Conservation (phyloP, 139 green algal species). For the Astrephomene gubernaculifera region DNA sequence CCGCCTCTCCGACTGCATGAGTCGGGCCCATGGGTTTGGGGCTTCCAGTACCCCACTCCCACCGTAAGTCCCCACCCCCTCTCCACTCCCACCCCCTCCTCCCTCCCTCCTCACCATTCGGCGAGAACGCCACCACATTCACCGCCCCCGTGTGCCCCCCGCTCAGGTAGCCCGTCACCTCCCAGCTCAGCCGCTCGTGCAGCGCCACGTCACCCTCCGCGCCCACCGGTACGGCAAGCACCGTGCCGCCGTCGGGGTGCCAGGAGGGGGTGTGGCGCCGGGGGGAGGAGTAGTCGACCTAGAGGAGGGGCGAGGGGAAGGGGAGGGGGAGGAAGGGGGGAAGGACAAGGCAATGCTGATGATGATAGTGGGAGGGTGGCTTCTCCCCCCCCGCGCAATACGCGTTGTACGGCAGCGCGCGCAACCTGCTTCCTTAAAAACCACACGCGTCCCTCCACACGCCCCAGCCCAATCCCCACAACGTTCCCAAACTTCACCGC, state of each 20-base stretch:
- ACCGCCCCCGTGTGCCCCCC: constrained; percentile 66
- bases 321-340: background rate
- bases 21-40: too few relatives aligned
- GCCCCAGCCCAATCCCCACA: background rate
- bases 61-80: too few relatives aligned
- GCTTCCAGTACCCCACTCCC: too few relatives aligned
- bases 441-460: too few relatives aligned
- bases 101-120: constrained; percentile 71
- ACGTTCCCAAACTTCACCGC: background rate
- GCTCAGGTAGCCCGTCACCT: constrained; percentile 25
- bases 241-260: constrained; percentile 77
- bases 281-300: constrained; percentile 50
- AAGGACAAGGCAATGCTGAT: background rate
- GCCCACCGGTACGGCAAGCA: constrained; percentile 68
- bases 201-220: constrained; percentile 65
- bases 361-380: too few relatives aligned
- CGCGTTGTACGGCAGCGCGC: too few relatives aligned
- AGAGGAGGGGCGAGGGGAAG: background rate
- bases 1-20: too few relatives aligned
- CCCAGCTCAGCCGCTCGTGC: constrained; percentile 80
- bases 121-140: constrained; percentile 74
- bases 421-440: too few relatives aligned
- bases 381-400: too few relatives aligned
- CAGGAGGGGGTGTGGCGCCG: constrained; percentile 59
- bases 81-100: background rate